phyloP scores from a whole-genome alignment of 495 filamentous ascomycete species.

The Neurospora hispaniola region DNA sequence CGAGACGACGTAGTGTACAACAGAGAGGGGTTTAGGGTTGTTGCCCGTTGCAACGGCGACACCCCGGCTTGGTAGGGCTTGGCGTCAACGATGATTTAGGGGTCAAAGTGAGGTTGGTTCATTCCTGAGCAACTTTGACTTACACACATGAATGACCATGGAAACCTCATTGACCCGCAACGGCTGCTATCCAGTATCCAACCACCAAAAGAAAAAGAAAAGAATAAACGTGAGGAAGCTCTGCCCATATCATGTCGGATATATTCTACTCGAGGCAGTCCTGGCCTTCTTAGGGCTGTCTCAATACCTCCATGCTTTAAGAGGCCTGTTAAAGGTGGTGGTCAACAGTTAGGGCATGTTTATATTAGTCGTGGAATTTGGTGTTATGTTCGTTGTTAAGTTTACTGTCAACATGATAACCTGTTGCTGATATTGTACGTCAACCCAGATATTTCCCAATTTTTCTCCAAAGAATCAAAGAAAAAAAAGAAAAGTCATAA shows the following conservation, averaged over 20 bases:
- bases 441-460: no score
- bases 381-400: not conserved
- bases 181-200: no score
- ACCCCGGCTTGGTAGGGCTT: not conserved
- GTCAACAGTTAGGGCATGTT: not conserved
- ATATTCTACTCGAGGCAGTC: no score
- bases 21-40: not conserved
- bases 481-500: no score
- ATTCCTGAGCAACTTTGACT: not conserved
- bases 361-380: not conserved
- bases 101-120: not conserved
- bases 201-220: no score
- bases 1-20: not conserved
- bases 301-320: not conserved
- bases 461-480: no score
- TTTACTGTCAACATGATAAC: not conserved
- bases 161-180: no score
- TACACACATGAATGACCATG: no score
- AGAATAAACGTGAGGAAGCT: no score
- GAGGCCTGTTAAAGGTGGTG: conserved; percentile 19
- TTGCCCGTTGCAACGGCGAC: not conserved
- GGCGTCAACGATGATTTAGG: not conserved
- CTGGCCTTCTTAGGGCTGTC: no score
- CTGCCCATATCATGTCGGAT: no score
- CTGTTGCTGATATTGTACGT: no score